Base-by-base conservation (phyloP, 2,329 filamentous ascomycete species). In the Biscogniauxia marginata region DNA sequence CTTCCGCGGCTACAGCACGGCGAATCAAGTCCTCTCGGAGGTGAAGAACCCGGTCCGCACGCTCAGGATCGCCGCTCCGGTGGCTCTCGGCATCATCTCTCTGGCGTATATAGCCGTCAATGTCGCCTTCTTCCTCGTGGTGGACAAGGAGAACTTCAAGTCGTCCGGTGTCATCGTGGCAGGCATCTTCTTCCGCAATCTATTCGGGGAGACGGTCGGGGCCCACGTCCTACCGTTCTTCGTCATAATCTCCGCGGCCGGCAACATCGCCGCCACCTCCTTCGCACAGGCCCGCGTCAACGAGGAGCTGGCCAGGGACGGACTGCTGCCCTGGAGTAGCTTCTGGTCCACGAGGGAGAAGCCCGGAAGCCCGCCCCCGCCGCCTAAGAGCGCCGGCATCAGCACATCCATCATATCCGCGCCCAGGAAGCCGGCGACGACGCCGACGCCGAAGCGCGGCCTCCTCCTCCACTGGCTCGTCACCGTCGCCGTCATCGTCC, bases 381-480 rank as follows among this genome's bases (percentile, higher is more conserved):
- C 22, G 16, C 21, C 19, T n/a, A 23, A 21, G 19, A 22, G 21
- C 3, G 8, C 46, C 44, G 16, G 8, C 46, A n/a, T n/a, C n/a
- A n/a, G n/a, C n/a, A n/a, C n/a, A n/a, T n/a, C n/a, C n/a, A n/a
- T n/a, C n/a, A n/a, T n/a, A n/a, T n/a, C n/a, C n/a, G n/a, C n/a
- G n/a, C n/a, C n/a, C n/a, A n/a, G n/a, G 18, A 48, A 48, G 46
- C 5, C 46, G 8, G 48, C n/a, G 43, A 57, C 24, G 21, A 49
- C 23, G 16, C 34, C 45, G 11, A 52, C 60, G 1, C 71, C 5
- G 52, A 56, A 60, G 1, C 65, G 70, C n/a, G 71, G 72, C 8
- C 70, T 84, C 18, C 75, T 78, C 18, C 78, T 88, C 49, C 82
- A 87, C 58, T 87, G 84, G 70, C 73, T 86, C 18, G 83, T 84